phyloP scores from a whole-genome alignment of 192 early-diverging fungal genomes.

The Backusella circina region DNA sequence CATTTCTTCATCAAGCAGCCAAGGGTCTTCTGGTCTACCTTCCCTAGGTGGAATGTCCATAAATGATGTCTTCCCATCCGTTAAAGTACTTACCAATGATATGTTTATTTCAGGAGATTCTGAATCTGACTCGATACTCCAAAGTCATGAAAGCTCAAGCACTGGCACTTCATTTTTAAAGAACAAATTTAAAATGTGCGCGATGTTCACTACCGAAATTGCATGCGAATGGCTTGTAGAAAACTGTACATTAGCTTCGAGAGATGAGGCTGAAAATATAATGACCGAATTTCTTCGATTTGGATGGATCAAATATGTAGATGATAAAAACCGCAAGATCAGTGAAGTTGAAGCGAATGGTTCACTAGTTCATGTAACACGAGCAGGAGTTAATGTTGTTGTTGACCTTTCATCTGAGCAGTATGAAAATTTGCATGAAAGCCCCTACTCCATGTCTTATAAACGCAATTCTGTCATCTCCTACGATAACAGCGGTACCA shows the following conservation, averaged over 20 bases:
- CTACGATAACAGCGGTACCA: not conserved
- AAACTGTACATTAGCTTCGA: constrained; percentile 41
- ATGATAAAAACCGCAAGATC: not conserved
- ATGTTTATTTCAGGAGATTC: not conserved
- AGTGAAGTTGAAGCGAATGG: not conserved
- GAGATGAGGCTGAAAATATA: constrained; percentile 44
- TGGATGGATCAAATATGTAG: constrained; percentile 37
- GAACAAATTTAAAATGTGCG: constrained; percentile 3
- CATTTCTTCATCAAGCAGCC: not conserved
- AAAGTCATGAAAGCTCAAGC: not conserved
- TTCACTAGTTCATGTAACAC: not conserved
- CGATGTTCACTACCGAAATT: constrained; percentile 5
- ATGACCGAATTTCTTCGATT: constrained; percentile 39
- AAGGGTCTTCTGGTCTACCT: not conserved
- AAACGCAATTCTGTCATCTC: not conserved
- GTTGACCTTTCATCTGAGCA: constrained; percentile 2
- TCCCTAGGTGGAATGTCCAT: not conserved
- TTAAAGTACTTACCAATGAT: not conserved
- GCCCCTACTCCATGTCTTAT: not conserved
- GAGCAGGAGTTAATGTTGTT: not conserved
- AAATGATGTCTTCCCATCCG: not conserved
- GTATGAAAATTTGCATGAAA: not conserved
- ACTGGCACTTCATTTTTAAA: not conserved
- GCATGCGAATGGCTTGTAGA: constrained; percentile 47
- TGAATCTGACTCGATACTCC: not conserved